Evolutionary conservation across 2,329 filamentous ascomycete genomes (phyloP).

Genomic region (Penicillium oxalicum): DNA sequence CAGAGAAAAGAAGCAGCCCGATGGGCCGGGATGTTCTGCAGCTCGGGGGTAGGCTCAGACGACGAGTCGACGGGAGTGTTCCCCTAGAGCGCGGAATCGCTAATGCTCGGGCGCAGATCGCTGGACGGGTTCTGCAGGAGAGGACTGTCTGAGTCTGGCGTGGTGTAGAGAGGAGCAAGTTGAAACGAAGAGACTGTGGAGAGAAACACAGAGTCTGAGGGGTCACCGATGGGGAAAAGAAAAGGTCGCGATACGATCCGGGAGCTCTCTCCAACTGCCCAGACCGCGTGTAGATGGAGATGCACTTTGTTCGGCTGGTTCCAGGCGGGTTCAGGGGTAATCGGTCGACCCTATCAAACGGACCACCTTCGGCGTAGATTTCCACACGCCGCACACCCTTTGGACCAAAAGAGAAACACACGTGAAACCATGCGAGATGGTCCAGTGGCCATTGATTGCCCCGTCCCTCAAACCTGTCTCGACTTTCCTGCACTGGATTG

Average conservation of each 20-base stretch:
- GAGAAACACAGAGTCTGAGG: conserved; percentile 3
- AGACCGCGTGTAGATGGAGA: not conserved
- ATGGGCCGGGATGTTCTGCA: conserved; percentile 21
- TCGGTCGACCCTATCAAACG: too few species aligned
- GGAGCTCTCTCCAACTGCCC: too few species aligned
- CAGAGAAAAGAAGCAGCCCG: not conserved
- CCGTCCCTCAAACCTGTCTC: too few species aligned
- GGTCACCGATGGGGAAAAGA: conserved; percentile 4
- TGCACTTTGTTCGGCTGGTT: not conserved
- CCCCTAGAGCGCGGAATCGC: conserved; percentile 10
- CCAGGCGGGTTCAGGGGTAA: conserved; percentile 1
- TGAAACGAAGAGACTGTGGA: not conserved
- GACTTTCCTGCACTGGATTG: too few species aligned
- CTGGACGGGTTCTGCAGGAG: not conserved
- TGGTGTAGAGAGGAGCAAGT: too few species aligned
- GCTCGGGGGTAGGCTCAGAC: conserved; percentile 17
- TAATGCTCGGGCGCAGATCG: conserved; percentile 13
- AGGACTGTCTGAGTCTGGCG: not conserved
- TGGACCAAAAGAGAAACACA: too few species aligned
- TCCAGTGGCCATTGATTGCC: too few species aligned
- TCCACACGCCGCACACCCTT: too few species aligned
- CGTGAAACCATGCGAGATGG: too few species aligned
- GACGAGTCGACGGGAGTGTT: conserved; percentile 7
- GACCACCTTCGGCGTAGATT: too few species aligned
- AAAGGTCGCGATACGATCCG: not conserved